Evolutionary conservation across 208 protist species (phyloP).

Genomic region (Wallacemonas sp.): DNA sequence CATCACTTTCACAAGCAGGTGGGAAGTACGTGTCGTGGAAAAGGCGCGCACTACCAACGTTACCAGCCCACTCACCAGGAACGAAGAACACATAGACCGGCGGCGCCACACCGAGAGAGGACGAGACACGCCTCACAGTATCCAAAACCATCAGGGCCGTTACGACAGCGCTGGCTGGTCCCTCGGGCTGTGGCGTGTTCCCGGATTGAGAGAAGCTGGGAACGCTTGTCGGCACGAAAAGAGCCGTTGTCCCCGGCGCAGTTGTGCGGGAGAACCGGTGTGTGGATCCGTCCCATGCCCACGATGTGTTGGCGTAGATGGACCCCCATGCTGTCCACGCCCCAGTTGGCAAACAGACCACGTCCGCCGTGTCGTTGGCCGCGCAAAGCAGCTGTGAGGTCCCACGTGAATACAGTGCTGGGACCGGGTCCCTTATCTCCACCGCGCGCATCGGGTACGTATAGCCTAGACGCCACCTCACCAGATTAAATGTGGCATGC

Average conservation of each 20-base stretch:
- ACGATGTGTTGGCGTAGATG: conserved; percentile 20
- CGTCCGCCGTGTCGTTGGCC: neutral
- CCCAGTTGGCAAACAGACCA: conserved; percentile 18
- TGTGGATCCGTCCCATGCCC: conserved; percentile 15
- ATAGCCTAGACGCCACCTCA: conserved; percentile 20
- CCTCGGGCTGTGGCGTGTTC: conserved; percentile 14
- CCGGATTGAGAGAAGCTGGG: conserved; percentile 12
- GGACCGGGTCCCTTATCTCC: conserved; percentile 22
- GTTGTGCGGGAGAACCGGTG: conserved; percentile 25
- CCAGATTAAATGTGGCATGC: conserved; percentile 23
- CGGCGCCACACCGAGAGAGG: neutral
- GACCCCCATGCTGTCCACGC: conserved; percentile 34
- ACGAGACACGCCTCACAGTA: conserved; percentile 8
- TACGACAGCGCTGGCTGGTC: conserved; percentile 30
- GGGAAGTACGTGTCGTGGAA: conserved; percentile 23
- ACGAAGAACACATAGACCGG: conserved; percentile 37
- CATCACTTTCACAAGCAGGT: neutral
- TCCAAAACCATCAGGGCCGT: conserved; percentile 25
- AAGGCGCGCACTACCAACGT: conserved; percentile 32
- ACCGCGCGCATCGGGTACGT: conserved; percentile 19
- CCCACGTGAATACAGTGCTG: neutral
- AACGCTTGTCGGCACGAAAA: conserved; percentile 24
- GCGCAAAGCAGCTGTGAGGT: neutral
- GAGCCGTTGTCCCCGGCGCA: conserved; percentile 16
- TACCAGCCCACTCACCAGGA: conserved; percentile 29